Conservation (phyloP, 2,329 filamentous ascomycete species). For the Sarocladiaceae sp. region DNA sequence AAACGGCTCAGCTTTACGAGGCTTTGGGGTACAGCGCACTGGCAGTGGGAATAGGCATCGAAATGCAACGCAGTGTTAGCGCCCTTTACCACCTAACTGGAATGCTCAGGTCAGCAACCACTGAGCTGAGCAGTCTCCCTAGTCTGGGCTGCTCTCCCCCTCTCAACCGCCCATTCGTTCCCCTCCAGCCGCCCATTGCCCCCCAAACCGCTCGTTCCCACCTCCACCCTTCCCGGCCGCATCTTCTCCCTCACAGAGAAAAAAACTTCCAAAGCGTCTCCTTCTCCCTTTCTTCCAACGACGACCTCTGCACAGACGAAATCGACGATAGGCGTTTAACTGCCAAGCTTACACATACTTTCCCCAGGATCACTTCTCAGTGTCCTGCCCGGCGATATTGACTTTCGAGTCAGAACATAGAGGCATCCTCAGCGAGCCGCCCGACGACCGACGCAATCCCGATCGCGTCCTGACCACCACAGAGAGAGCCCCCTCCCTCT, state of each 20-base stretch:
- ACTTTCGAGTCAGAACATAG: conserved; percentile 6
- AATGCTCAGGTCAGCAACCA: conserved; percentile 9
- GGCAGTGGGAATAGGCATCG: no score
- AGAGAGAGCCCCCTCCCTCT: not conserved
- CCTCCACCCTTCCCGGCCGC: conserved; percentile 8
- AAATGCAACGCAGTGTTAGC: no score
- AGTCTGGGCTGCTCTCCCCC: not conserved
- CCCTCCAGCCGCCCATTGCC: not conserved
- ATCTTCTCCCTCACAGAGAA: conserved; percentile 10
- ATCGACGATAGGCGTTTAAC: conserved; percentile 10
- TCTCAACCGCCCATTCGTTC: not conserved
- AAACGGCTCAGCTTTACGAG: no score
- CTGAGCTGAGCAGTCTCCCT: no score
- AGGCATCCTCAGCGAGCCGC: conserved; percentile 6
- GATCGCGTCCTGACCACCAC: not conserved
- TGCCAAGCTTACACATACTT: not conserved
- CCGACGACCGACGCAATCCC: conserved; percentile 7
- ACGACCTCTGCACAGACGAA: conserved; percentile 12
- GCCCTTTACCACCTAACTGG: not conserved
- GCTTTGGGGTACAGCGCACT: no score
- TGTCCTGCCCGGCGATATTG: conserved; percentile 8
- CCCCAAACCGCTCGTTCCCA: not conserved
- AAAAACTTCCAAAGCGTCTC: conserved; percentile 9
- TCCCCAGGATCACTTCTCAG: not conserved
- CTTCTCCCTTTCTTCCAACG: not conserved